phyloP scores from a whole-genome alignment of 2,329 filamentous ascomycete species.

The Neonectria punicea region DNA sequence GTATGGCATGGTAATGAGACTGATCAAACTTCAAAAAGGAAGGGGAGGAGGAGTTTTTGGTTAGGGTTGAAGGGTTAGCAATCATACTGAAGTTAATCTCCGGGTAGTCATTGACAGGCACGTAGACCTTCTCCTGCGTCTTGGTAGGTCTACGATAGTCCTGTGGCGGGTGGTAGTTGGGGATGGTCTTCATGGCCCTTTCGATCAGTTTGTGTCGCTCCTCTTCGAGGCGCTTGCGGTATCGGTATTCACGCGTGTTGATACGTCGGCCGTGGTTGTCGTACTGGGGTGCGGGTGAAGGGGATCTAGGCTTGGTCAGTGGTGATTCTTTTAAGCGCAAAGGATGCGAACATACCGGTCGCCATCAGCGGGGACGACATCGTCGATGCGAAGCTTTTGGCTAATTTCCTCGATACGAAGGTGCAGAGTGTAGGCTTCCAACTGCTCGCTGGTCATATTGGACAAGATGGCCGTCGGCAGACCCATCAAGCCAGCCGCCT shows the following conservation, averaged over 20 bases:
- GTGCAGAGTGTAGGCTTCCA: constrained; percentile 96
- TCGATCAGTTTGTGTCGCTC: constrained; percentile 99
- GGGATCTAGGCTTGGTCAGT: constrained; percentile 71
- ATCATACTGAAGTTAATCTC: constrained; percentile 99
- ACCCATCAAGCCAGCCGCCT: constrained; percentile 97
- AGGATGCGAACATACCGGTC: constrained; percentile 75
- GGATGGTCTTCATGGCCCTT: constrained; percentile 99
- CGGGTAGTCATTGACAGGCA: constrained; percentile 99
- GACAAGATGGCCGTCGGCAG: constrained; percentile 95
- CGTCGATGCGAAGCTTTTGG: constrained; percentile 98
- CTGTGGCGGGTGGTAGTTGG: constrained; percentile 98
- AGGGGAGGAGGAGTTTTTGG: constrained; percentile 51
- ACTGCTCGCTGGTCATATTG: constrained; percentile 98
- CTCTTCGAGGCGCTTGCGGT: constrained; percentile 97
- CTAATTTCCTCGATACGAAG: constrained; percentile 99
- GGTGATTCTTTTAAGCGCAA: not conserved
- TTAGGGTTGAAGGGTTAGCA: constrained; percentile 96
- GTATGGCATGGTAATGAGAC: constrained; percentile 48
- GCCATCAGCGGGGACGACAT: constrained; percentile 96
- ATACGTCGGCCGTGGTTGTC: constrained; percentile 99
- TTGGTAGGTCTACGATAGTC: constrained; percentile 99
- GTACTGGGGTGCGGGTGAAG: constrained; percentile 95
- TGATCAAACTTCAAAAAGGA: constrained; percentile 58
- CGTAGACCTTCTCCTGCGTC: constrained; percentile 99
- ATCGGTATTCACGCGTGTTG: constrained; percentile 98